Evolutionary conservation across 257 asterid genomes (phyloP).

Genomic region (Thymus mandschuricus): DNA sequence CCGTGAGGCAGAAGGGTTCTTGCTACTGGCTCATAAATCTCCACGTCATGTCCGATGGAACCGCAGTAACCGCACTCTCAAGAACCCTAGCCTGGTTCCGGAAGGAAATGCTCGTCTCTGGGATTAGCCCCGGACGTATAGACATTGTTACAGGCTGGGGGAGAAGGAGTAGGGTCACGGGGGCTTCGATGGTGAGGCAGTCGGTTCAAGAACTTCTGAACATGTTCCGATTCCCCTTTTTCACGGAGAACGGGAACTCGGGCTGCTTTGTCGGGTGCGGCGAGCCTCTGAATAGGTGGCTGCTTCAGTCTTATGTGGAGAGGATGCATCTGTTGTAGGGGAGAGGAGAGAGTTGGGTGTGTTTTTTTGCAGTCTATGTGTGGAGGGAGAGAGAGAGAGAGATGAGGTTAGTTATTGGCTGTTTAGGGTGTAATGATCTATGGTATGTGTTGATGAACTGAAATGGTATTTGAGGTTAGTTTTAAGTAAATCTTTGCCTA

Average conservation of each 20-base stretch:
- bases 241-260: constrained; percentile 68
- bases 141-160: constrained; percentile 99
- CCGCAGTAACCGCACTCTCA: constrained; percentile 91
- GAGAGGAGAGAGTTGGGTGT: neutral
- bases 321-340: constrained; percentile 90
- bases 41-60: constrained; percentile 95
- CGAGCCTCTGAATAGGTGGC: constrained; percentile 79
- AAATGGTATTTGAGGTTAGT: neutral
- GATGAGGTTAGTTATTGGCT: neutral
- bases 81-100: constrained; percentile 92
- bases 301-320: constrained; percentile 80
- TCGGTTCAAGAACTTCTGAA: constrained; percentile 74
- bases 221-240: constrained; percentile 71
- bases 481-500: neutral
- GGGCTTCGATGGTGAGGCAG: constrained; percentile 81
- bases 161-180: constrained; percentile 86
- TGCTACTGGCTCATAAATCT: constrained; percentile 92
- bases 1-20: constrained; percentile 71
- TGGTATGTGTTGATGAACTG: constrained; percentile 16
- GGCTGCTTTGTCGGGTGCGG: constrained; percentile 97
- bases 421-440: constrained; percentile 20
- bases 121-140: constrained; percentile 68
- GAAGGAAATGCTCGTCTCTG: constrained; percentile 67
- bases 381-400: constrained; percentile 16
- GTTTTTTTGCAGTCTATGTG: constrained; percentile 38